These are phyloP conservation scores for Senna siamea DNA, from an alignment of 306 rosid genomes.

Conservation along the genomic window DNA sequence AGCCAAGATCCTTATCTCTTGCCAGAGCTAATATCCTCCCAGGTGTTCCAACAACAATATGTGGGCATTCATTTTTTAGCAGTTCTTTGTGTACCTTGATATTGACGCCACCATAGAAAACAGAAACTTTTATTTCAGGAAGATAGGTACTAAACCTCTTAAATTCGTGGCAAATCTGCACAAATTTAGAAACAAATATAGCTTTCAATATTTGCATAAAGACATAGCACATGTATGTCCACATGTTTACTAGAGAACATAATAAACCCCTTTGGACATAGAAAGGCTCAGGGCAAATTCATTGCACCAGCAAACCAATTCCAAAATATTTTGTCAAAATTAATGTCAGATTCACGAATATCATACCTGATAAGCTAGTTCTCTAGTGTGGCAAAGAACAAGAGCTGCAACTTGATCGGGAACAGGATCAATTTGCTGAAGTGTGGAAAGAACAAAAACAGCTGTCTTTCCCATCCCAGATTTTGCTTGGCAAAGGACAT, in stretches of 20 bases:
- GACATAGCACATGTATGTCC: background rate
- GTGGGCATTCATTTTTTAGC: slow-evolving; percentile 79
- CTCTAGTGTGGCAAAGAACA: slow-evolving; percentile 78
- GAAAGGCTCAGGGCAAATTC: background rate
- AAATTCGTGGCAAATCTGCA: slow-evolving; percentile 75
- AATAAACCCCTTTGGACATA: too few species aligned
- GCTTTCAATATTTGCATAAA: too few species aligned
- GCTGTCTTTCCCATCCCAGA: slow-evolving; percentile 85
- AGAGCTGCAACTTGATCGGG: slow-evolving; percentile 78
- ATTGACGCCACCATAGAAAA: slow-evolving; percentile 75
- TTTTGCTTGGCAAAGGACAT: slow-evolving; percentile 78
- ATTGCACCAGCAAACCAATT: slow-evolving; percentile 2
- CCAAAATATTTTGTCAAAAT: slow-evolving; percentile 17
- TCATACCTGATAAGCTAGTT: slow-evolving; percentile 72
- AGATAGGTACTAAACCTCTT: slow-evolving; percentile 77
- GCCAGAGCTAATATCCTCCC: slow-evolving; percentile 72
- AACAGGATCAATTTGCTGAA: slow-evolving; percentile 78
- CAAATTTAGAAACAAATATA: slow-evolving; percentile 32
- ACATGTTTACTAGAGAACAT: background rate
- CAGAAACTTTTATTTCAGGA: slow-evolving; percentile 62
- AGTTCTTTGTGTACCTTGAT: slow-evolving; percentile 69
- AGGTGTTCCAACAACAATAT: slow-evolving; percentile 83
- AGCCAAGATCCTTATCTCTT: slow-evolving; percentile 73
- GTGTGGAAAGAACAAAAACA: slow-evolving; percentile 70
- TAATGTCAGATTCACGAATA: background rate